A percentile compares a stretch with the other conserved stretches of the same genome.
phyloP scores from a whole-genome alignment of 352 stramenopile species.

The Blastocystis sp. region DNA sequence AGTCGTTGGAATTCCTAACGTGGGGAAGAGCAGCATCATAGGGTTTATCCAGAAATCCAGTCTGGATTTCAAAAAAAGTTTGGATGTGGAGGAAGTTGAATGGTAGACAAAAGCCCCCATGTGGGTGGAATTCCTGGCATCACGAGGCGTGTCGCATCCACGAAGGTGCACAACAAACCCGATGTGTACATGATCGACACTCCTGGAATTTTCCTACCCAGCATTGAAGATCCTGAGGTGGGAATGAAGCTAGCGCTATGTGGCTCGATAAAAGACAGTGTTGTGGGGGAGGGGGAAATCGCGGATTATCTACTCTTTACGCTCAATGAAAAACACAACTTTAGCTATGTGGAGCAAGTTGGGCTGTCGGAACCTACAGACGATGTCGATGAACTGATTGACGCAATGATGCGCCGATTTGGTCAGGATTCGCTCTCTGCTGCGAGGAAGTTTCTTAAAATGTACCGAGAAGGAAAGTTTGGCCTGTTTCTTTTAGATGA shows the following conservation, averaged over 20 bases:
- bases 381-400: constrained; percentile 71
- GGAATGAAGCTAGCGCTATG: constrained; percentile 75
- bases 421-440: constrained; percentile 8
- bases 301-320: constrained; percentile 80
- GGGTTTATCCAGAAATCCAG: constrained; percentile 27
- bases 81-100: neutral
- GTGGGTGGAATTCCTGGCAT: constrained; percentile 76
- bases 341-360: constrained; percentile 73
- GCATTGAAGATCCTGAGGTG: constrained; percentile 73
- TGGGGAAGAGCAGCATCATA: constrained; percentile 81
- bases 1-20: constrained; percentile 79
- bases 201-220: constrained; percentile 77
- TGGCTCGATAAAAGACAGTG: constrained; percentile 76
- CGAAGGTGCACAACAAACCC: constrained; percentile 70
- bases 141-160: constrained; percentile 77
- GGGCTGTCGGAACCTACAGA: constrained; percentile 71
- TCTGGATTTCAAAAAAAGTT: neutral
- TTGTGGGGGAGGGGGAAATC: constrained; percentile 76
- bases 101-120: constrained; percentile 69
- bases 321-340: constrained; percentile 74
- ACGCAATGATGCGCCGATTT: constrained; percentile 64
- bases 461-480: constrained; percentile 44
- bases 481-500: constrained; percentile 57
- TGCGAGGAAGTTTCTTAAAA: neutral
- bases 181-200: constrained; percentile 80